Evolutionary conservation across 352 stramenopile species (phyloP), one percentile per base, ranked within the genome.

Genomic region (Globisporangium parvum): DNA sequence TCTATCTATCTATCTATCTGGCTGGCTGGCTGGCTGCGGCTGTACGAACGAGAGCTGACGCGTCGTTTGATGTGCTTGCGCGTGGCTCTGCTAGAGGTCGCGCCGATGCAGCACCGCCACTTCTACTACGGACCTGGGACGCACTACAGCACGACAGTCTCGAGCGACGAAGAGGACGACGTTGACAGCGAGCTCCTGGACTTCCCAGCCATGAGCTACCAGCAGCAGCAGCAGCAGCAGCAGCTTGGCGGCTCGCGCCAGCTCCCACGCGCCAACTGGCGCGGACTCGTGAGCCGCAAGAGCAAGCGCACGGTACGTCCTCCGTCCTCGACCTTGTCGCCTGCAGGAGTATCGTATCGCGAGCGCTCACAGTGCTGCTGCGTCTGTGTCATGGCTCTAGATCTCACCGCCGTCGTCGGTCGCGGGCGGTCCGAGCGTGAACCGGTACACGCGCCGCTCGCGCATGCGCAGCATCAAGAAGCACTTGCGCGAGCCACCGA

Each of bases 391-490:
- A 54, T 57, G 15, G 18, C 10, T 44, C 6, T 48, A 65, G 60
- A 60, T 62, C 56, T 63, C 57, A 28, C 60, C 74, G 47, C 71
- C 68, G 0, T 65, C 74, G 12, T 68, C 72, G 0, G 60, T 60
- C 9, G 63, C 62, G 0, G 64, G 63, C 10, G 72, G 62, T 6
- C 69, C 70, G 2, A 73, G 69, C n/a, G 74, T 85, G 39, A 93
- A 86, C 55, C 77, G 83, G 48, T 90, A 79, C 35, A 93, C 83
- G 49, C 63, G 83, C 12, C 80, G 83, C 40, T 91, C 83, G 49
- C 74, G 83, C 42, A 91, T 93, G 80, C 72, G 83, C 47, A 91
- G 71, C 51, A 90, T 91, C 57, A 91, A 91, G 66, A 91, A 91
- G 55, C 77, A 88, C 49, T 51, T 91, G 61, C 65, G 80, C 18